Percentiles rank a stretch among this genome's conserved stretches.
Conservation (phyloP, 345 rosid species). For the Eutrema heterophyllum region DNA sequence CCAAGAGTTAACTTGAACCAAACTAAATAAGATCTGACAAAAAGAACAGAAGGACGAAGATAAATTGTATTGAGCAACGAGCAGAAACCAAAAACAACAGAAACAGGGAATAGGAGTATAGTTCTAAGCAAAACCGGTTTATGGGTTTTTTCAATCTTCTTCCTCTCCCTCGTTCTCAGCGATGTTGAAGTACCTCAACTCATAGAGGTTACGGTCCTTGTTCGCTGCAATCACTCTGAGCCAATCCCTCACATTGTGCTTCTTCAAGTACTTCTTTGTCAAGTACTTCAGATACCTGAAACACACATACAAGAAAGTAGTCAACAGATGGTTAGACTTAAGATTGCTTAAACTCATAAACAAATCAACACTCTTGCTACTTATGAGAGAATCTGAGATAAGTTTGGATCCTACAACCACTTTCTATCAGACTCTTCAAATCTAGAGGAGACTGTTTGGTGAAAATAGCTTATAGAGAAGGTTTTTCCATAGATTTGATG, state of each 20-base stretch:
- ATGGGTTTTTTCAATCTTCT: slow-evolving; percentile 47
- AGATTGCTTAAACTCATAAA: not conserved
- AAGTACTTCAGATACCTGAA: slow-evolving; percentile 78
- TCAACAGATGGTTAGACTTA: not conserved
- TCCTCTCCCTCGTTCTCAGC: slow-evolving; percentile 95
- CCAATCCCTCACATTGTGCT: slow-evolving; percentile 95
- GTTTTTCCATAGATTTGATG: too few species aligned
- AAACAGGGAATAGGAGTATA: not conserved
- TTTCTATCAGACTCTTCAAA: not conserved
- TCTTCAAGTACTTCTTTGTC: slow-evolving; percentile 90
- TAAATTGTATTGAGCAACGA: slow-evolving; percentile 1
- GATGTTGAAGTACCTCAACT: slow-evolving; percentile 91
- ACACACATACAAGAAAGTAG: not conserved
- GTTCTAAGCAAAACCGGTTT: slow-evolving; percentile 4
- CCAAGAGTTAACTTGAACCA: slow-evolving; percentile 9
- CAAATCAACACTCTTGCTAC: not conserved
- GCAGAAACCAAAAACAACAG: slow-evolving; percentile 18
- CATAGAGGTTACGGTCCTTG: slow-evolving; percentile 81
- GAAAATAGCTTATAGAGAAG: not conserved
- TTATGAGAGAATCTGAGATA: not conserved
- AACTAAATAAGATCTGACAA: slow-evolving; percentile 23
- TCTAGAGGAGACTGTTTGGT: not conserved
- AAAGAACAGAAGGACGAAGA: not conserved
- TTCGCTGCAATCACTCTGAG: slow-evolving; percentile 83
- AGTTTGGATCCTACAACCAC: not conserved